Percentiles rank a stretch among this genome's conserved stretches.
These are phyloP conservation scores for Candida krabiensis DNA, from an alignment of 805 yeast genomes.

Conservation along the genomic window DNA sequence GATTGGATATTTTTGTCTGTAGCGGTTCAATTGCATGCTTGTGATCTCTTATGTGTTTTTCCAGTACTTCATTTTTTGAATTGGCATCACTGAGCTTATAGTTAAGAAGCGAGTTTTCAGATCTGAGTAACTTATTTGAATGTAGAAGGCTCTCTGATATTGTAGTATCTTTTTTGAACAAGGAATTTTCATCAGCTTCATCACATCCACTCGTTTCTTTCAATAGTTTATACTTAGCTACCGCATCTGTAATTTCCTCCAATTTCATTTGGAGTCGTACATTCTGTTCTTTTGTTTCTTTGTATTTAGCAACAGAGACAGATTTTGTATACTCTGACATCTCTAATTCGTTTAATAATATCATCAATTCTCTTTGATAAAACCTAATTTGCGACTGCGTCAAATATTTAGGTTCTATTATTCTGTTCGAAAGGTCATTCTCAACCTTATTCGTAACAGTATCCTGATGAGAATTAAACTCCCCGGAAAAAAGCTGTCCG, in stretches of 20 bases:
- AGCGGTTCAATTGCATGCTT: not conserved
- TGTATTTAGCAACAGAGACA: slow-evolving; percentile 25
- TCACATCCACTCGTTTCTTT: not conserved
- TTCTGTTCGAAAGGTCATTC: too few species aligned
- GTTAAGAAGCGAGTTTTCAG: not conserved
- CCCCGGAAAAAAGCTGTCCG: slow-evolving; percentile 16
- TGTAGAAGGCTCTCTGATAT: not conserved
- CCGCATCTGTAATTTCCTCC: slow-evolving; percentile 8
- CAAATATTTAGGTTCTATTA: too few species aligned
- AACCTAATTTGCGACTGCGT: slow-evolving; percentile 34
- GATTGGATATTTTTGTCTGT: not conserved
- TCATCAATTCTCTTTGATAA: slow-evolving; percentile 57
- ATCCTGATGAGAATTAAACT: too few species aligned
- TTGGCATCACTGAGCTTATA: not conserved
- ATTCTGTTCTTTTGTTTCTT: slow-evolving; percentile 33
- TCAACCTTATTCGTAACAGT: too few species aligned
- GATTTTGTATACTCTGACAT: slow-evolving; percentile 55
- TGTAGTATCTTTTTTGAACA: not conserved
- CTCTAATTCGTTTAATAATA: slow-evolving; percentile 59
- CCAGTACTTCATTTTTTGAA: not conserved
- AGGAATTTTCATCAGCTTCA: not conserved
- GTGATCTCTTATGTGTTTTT: not conserved
- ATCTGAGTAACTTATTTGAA: not conserved
- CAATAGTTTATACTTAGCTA: not conserved
- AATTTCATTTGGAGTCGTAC: slow-evolving; percentile 18